Evolutionary conservation across 345 rosid species (phyloP), one percentile per base, ranked within the genome.

Genomic region (Lepidium aucheri): DNA sequence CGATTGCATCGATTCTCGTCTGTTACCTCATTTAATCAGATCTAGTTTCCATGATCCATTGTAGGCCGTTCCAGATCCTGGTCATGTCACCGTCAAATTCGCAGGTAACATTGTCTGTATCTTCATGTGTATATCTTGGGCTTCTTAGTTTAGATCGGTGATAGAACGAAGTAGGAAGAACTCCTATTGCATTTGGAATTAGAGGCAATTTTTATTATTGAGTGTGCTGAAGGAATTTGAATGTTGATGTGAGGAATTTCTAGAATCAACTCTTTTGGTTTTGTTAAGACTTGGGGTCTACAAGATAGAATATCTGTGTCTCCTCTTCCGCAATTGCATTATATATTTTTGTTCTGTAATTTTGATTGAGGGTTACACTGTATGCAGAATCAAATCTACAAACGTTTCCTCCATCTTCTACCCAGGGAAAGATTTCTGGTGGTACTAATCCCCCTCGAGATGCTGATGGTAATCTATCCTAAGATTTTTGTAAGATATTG

Each of bases 31-130:
- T 75, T 78, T 75, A 15, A 40, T 28, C 68, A 50, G 58, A 50
- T 63, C 47, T 50, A 52, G 32, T 49, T 38, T 68, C 0, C 4
- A 24, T 65, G 30, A 1, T 63, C 4, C 7, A 51, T 50, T 40
- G 63, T 79, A 91, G 96, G 89, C 97, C 7, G 97, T 86, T 76
- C 43, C 82, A 54, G 93, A 88, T 85, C 81, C 89, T 46, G 86
- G 78, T 6, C 83, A 81, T 26, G 80, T 79, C 56, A 12, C 89
- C 53, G 91, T 86, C 72, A 77, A 85, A 72, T 88, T 91, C 63
- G 6, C 89, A 45, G 97, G 97, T 85, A 61, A 56, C 10, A 51
- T 28, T 33, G 6, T 53, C 44, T 6, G 16, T 24, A 9, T 15
- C 16, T 28, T 11, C 7, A 26, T 28, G 4, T 63, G 16, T 9